Evolutionary conservation across 306 rosid genomes (phyloP).

Genomic region (Sicyos baderoa): DNA sequence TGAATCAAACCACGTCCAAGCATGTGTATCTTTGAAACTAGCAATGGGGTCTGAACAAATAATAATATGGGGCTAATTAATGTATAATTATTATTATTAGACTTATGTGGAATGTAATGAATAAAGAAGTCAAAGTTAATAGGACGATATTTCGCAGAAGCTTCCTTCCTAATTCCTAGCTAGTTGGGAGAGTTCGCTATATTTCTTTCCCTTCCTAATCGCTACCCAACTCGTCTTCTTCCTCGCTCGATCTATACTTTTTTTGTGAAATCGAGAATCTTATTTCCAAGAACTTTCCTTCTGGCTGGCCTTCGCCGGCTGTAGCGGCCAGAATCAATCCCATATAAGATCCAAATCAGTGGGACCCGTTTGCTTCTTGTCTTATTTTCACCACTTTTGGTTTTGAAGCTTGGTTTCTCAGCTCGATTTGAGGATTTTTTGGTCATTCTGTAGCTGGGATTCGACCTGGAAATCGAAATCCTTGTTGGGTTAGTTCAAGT

Average conservation of each 20-base stretch:
- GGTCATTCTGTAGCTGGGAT: not conserved
- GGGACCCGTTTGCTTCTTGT: constrained; percentile 18
- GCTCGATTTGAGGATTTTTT: constrained; percentile 10
- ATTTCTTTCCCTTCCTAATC: not conserved
- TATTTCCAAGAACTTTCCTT: constrained; percentile 16
- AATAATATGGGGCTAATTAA: not conserved
- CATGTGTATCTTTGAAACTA: not conserved
- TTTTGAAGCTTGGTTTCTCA: constrained; percentile 12
- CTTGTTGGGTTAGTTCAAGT: not conserved
- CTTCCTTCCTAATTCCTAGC: not conserved
- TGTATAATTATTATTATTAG: not conserved
- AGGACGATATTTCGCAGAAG: constrained; percentile 23
- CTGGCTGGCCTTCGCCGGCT: constrained; percentile 21
- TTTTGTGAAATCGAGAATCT: not conserved
- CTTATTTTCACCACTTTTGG: not conserved
- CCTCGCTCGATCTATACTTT: not conserved
- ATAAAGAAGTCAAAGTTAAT: constrained; percentile 12
- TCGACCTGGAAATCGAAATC: constrained; percentile 20
- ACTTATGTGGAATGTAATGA: not conserved
- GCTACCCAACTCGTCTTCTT: constrained; percentile 9
- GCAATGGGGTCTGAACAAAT: not conserved
- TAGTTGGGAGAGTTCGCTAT: not conserved
- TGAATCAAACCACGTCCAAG: not conserved
- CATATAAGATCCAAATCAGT: constrained; percentile 14
- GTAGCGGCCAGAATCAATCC: not conserved